Conservation (phyloP, 1,284 basidiomycete genomes). For the Hortiboletus rubellus region DNA sequence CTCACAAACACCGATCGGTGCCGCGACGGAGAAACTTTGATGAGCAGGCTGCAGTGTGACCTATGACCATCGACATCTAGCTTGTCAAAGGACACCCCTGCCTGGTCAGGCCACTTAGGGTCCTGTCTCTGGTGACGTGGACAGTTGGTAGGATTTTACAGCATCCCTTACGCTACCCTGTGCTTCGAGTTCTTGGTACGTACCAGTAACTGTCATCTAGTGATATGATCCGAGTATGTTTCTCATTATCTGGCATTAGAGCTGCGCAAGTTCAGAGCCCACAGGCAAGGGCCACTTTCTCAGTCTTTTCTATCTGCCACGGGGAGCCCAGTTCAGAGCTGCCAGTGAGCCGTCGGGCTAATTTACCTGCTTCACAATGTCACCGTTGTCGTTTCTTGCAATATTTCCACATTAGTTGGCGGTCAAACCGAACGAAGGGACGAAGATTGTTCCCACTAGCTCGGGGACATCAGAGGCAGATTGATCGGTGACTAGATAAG, state of each 20-base stretch:
- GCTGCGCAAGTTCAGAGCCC: not conserved
- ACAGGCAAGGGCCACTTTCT: not conserved
- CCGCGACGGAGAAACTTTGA: not conserved
- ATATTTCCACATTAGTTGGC: not conserved
- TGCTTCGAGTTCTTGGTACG: not conserved
- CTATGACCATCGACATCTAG: not conserved
- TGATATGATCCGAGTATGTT: not conserved
- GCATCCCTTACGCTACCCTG: not conserved
- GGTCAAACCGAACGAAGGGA: not conserved
- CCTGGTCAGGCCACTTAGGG: slow-evolving; percentile 10
- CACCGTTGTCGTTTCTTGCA: not conserved
- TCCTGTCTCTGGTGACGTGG: slow-evolving; percentile 9
- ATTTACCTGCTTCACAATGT: not conserved
- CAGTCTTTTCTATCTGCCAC: not conserved
- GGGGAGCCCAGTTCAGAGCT: not conserved
- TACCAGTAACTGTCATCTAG: not conserved
- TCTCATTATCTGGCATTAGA: not conserved
- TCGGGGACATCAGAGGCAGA: not conserved
- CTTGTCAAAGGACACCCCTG: not conserved
- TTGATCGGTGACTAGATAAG: slow-evolving; percentile 12
- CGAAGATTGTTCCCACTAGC: not conserved
- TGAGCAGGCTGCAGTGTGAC: not conserved
- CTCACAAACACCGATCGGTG: slow-evolving; percentile 13
- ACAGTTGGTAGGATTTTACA: slow-evolving; percentile 4
- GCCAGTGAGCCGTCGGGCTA: not conserved